These are phyloP conservation scores for Phytophthora ramorum DNA, from an alignment of 352 stramenopile species.

Conservation along the genomic window DNA sequence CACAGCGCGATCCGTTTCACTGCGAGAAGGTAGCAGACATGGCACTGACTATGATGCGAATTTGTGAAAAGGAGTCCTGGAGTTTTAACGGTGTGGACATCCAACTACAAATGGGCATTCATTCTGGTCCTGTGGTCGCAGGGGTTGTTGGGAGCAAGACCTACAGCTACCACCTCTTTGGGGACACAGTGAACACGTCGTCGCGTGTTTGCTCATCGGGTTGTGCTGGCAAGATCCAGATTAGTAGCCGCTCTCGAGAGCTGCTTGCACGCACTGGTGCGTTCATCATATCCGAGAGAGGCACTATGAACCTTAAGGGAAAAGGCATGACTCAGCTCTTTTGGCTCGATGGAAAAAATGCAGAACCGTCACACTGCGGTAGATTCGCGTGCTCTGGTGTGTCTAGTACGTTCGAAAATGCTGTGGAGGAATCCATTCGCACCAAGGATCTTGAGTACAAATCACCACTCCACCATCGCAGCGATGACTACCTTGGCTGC, in stretches of 20 bases:
- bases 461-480: constrained; percentile 46
- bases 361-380: constrained; percentile 3
- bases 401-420: constrained; percentile 42
- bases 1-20: constrained; percentile 68
- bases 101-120: constrained; percentile 86
- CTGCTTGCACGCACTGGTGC: constrained; percentile 51
- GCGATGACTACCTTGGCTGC: constrained; percentile 64
- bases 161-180: constrained; percentile 89
- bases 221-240: constrained; percentile 69
- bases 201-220: constrained; percentile 82
- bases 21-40: constrained; percentile 81
- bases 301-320: constrained; percentile 75
- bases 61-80: constrained; percentile 73
- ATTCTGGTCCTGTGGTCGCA: constrained; percentile 79
- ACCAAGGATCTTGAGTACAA: constrained; percentile 41
- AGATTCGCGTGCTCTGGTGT: constrained; percentile 39
- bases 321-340: constrained; percentile 75
- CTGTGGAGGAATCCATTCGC: constrained; percentile 63
- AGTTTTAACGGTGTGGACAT: constrained; percentile 79
- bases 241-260: constrained; percentile 62
- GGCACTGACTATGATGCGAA: constrained; percentile 76
- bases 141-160: constrained; percentile 85
- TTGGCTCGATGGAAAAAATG: constrained; percentile 70
- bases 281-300: constrained; percentile 67
- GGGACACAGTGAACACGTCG: constrained; percentile 85